phyloP scores from a whole-genome alignment of 352 stramenopile genomes.

The Phytophthora pisi region DNA sequence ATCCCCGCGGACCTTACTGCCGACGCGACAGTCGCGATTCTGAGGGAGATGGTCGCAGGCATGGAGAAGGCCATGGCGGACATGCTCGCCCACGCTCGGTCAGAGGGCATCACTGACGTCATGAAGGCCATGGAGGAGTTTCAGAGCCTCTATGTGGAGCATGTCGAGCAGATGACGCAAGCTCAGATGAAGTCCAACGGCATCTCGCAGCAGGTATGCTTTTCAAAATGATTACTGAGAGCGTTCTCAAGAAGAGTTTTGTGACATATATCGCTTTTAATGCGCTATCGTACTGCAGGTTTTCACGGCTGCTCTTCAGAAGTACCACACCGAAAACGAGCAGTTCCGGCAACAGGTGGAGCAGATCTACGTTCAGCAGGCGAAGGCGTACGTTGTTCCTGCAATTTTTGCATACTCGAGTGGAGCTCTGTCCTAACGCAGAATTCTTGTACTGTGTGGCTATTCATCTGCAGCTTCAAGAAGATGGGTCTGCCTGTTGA shows the following conservation, averaged over 20 bases:
- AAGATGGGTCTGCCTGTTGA: constrained; percentile 71
- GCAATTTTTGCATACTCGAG: neutral
- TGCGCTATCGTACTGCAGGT: constrained; percentile 33
- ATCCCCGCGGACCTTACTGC: constrained; percentile 71
- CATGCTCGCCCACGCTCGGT: constrained; percentile 70
- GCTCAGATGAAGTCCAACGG: constrained; percentile 67
- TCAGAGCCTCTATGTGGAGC: constrained; percentile 77
- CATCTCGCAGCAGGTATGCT: constrained; percentile 60
- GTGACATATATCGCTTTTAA: neutral
- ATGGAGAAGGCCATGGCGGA: constrained; percentile 85
- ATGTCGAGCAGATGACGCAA: constrained; percentile 75
- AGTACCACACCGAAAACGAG: constrained; percentile 66
- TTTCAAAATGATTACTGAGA: neutral
- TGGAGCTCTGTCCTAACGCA: constrained; percentile 2
- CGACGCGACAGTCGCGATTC: constrained; percentile 72
- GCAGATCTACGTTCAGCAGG: constrained; percentile 70
- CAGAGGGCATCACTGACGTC: constrained; percentile 75
- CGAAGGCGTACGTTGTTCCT: constrained; percentile 57
- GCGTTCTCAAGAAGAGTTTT: neutral
- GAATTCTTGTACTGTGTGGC: neutral
- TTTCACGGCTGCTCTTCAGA: constrained; percentile 74
- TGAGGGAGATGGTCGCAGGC: constrained; percentile 65
- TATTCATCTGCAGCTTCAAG: constrained; percentile 53
- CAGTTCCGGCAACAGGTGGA: constrained; percentile 76
- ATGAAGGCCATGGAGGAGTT: constrained; percentile 79